These are phyloP conservation scores for Backusella luteola DNA, from an alignment of 192 early-diverging fungal genomes.

Conservation along the genomic window DNA sequence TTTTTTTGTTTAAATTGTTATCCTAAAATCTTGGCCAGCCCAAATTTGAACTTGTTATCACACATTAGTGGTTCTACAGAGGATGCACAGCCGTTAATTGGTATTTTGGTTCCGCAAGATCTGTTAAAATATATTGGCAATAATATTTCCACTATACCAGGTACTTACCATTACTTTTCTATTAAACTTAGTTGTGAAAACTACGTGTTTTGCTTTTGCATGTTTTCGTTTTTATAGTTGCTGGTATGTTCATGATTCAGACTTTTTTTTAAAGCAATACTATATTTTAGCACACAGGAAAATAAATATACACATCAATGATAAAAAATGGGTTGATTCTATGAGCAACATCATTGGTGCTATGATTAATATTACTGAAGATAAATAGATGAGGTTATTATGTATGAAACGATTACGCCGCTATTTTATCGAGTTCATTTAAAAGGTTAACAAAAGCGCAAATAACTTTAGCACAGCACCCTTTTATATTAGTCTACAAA, in stretches of 20 bases:
- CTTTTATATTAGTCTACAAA: neutral
- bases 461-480: neutral
- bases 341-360: neutral
- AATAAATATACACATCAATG: neutral
- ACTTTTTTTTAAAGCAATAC: neutral
- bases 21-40: neutral
- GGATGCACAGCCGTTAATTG: neutral
- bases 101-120: conserved; percentile 4
- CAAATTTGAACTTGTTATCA: neutral
- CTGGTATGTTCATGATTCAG: neutral
- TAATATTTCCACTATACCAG: neutral
- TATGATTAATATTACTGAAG: neutral
- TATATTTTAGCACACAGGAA: neutral
- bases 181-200: neutral
- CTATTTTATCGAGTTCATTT: neutral
- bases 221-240: neutral
- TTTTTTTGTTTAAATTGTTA: neutral
- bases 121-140: neutral
- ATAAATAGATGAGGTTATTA: neutral
- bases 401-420: neutral
- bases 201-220: neutral
- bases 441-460: neutral
- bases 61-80: neutral
- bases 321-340: neutral
- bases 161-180: neutral